Percentiles rank a stretch among this genome's conserved stretches.
Conservation (phyloP, 768 basidiomycete species). For the Macrolepiota dolichaula region DNA sequence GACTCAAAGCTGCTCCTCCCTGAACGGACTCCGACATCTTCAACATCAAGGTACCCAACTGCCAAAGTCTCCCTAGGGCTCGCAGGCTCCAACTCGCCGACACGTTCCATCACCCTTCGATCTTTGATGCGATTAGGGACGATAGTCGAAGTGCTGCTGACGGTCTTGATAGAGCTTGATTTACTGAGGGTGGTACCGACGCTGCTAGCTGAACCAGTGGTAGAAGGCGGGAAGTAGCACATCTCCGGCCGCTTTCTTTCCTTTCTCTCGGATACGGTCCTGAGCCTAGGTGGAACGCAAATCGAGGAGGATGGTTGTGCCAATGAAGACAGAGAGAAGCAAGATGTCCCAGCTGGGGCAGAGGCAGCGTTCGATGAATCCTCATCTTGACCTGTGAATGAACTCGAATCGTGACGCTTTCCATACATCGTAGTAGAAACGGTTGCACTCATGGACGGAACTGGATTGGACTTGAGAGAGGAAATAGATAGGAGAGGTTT, state of each 20-base stretch:
- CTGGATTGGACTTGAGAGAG: neutral
- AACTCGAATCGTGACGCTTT: neutral
- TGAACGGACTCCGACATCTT: neutral
- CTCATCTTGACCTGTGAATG: neutral
- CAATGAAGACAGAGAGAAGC: neutral
- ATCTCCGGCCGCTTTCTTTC: neutral
- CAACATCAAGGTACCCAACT: neutral
- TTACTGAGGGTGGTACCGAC: neutral
- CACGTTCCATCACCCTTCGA: neutral
- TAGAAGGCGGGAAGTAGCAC: neutral
- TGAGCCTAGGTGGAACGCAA: neutral
- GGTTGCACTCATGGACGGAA: neutral
- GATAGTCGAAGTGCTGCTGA: conserved; percentile 5
- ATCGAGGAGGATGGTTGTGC: neutral
- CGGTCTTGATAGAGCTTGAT: neutral
- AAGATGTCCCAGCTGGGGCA: neutral
- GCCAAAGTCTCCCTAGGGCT: neutral
- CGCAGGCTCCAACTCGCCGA: neutral
- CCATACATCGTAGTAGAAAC: neutral
- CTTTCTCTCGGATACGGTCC: neutral
- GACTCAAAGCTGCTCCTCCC: neutral
- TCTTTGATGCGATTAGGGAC: neutral
- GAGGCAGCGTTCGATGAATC: neutral
- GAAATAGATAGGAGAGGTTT: neutral
- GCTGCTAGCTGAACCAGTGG: neutral